Conservation (phyloP, 345 rosid species). For the Eucalyptus dawsonii region DNA sequence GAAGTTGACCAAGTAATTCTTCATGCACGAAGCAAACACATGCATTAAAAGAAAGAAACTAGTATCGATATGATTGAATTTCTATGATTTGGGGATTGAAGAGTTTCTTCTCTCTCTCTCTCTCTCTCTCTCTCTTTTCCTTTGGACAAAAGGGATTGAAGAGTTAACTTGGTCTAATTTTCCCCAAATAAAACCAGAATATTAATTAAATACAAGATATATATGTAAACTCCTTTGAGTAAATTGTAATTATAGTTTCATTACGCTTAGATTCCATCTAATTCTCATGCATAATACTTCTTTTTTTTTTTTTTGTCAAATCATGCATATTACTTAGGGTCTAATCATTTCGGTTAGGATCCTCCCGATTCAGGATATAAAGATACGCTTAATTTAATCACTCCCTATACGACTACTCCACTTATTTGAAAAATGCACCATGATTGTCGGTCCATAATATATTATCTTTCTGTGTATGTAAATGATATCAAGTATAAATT, state of each 20-base stretch:
- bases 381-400: neutral
- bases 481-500: neutral
- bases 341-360: neutral
- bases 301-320: too few relatives aligned
- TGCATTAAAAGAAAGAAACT: neutral
- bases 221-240: neutral
- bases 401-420: accelerated
- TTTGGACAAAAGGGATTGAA: neutral
- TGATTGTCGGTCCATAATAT: too few relatives aligned
- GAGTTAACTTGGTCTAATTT: neutral
- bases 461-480: neutral
- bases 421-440: neutral
- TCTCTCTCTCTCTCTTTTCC: too few relatives aligned
- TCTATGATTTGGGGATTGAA: neutral
- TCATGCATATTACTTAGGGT: neutral
- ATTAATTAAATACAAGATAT: neutral
- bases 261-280: neutral
- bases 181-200: neutral
- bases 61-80: neutral
- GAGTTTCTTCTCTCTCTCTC: too few relatives aligned
- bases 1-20: neutral
- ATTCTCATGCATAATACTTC: neutral
- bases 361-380: neutral
- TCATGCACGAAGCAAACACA: neutral
- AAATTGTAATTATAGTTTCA: neutral